phyloP scores from a whole-genome alignment of 2,329 filamentous ascomycete genomes.

The Penicillium sp. region DNA sequence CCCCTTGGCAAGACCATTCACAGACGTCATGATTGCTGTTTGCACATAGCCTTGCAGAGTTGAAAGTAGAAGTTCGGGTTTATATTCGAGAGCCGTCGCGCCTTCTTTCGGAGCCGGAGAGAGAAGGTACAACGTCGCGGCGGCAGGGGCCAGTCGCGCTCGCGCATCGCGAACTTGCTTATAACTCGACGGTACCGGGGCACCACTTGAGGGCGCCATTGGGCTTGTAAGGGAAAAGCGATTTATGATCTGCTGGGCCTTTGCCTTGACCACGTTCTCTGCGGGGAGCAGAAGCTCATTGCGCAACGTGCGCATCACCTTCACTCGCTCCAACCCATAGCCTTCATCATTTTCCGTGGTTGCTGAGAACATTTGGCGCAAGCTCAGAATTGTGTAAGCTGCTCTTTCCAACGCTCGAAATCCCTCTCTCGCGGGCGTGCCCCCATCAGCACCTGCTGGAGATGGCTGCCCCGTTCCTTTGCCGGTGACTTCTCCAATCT shows the following conservation, averaged over 20 bases:
- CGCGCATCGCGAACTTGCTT: slow-evolving; percentile 67
- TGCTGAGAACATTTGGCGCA: slow-evolving; percentile 66
- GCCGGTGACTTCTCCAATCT: slow-evolving; percentile 63
- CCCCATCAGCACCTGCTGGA: slow-evolving; percentile 27
- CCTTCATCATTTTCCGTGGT: slow-evolving; percentile 68
- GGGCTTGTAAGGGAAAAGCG: slow-evolving; percentile 70
- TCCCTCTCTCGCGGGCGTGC: slow-evolving; percentile 53
- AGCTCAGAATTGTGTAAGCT: slow-evolving; percentile 67
- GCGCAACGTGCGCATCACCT: slow-evolving; percentile 64
- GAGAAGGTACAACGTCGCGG: slow-evolving; percentile 72
- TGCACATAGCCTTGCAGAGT: slow-evolving; percentile 77
- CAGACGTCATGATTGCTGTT: slow-evolving; percentile 69
- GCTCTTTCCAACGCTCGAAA: slow-evolving; percentile 76
- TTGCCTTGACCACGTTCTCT: slow-evolving; percentile 66
- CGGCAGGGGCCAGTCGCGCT: slow-evolving; percentile 64
- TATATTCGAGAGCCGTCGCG: slow-evolving; percentile 44
- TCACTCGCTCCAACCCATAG: slow-evolving; percentile 66
- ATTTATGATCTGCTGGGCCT: slow-evolving; percentile 70
- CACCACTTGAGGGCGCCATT: slow-evolving; percentile 12
- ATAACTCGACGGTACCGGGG: slow-evolving; percentile 44
- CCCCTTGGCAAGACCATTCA: slow-evolving; percentile 67
- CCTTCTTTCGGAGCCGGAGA: slow-evolving; percentile 58
- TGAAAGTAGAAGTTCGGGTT: slow-evolving; percentile 66
- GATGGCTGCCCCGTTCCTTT: slow-evolving; percentile 26
- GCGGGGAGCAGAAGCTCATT: slow-evolving; percentile 63